phyloP scores from a whole-genome alignment of 129 eudicot species.

The Chrysanthemum makinoi region DNA sequence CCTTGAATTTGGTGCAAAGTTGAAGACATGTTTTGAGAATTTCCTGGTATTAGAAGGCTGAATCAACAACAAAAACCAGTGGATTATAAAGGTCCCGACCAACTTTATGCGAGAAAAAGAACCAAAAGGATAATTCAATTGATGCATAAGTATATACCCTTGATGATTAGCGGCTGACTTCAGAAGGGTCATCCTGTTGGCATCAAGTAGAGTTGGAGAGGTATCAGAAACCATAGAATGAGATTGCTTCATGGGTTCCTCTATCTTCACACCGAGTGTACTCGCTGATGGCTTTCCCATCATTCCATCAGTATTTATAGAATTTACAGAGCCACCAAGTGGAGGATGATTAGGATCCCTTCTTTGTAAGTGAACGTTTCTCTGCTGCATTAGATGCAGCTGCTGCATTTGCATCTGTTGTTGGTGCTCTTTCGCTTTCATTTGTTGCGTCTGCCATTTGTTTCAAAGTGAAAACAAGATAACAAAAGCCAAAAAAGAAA shows the following conservation, averaged over 20 bases:
- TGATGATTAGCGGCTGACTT: slow-evolving; percentile 71
- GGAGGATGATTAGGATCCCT: slow-evolving; percentile 84
- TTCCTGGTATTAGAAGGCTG: slow-evolving; percentile 79
- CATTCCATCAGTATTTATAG: slow-evolving; percentile 65
- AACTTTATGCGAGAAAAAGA: background rate
- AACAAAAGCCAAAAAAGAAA: background rate
- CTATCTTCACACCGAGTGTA: slow-evolving; percentile 56
- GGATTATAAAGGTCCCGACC: slow-evolving; percentile 20
- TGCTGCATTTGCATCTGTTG: slow-evolving; percentile 89
- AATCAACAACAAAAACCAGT: slow-evolving; percentile 35
- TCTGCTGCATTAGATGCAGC: slow-evolving; percentile 81
- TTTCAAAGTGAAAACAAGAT: background rate
- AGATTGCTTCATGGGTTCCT: slow-evolving; percentile 68
- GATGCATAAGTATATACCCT: slow-evolving; percentile 44
- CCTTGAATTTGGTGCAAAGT: slow-evolving; percentile 90
- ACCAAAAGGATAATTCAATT: background rate
- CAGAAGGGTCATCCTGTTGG: slow-evolving; percentile 73
- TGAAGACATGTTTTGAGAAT: slow-evolving; percentile 59
- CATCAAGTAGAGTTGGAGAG: slow-evolving; percentile 57
- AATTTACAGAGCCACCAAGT: slow-evolving; percentile 55
- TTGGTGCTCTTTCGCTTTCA: slow-evolving; percentile 77
- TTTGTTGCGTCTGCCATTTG: slow-evolving; percentile 60
- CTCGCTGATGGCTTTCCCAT: slow-evolving; percentile 71
- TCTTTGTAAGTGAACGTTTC: slow-evolving; percentile 75
- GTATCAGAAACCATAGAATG: slow-evolving; percentile 60